These are phyloP conservation scores for Beta corolliflora DNA, from an alignment of 179 eudicot genomes.

Conservation along the genomic window DNA sequence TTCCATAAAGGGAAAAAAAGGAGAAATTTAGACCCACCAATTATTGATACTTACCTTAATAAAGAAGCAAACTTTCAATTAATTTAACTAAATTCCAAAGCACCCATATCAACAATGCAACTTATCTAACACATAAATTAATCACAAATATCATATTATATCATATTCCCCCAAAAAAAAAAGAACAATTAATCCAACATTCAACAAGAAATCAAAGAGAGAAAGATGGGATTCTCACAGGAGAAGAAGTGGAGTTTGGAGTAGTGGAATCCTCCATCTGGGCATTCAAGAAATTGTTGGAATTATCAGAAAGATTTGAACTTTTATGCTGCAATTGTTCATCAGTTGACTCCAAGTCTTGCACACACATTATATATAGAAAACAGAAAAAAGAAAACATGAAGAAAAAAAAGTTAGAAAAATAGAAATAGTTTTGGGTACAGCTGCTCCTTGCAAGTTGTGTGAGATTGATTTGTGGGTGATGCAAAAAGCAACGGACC, in stretches of 20 bases:
- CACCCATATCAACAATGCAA: slow-evolving; percentile 25
- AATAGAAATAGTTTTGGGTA: slow-evolving; percentile 5
- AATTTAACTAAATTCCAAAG: neutral
- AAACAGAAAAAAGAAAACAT: no score
- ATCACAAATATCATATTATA: no score
- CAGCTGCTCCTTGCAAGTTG: slow-evolving; percentile 35
- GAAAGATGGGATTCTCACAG: slow-evolving; percentile 44
- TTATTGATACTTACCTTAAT: slow-evolving; percentile 35
- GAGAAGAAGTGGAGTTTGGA: slow-evolving; percentile 37
- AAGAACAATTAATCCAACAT: neutral
- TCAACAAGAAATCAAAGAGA: neutral
- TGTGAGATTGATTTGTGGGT: slow-evolving; percentile 22
- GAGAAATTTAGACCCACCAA: slow-evolving; percentile 24
- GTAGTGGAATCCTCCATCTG: slow-evolving; percentile 47
- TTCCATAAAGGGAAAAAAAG: slow-evolving; percentile 19
- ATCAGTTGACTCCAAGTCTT: slow-evolving; percentile 55
- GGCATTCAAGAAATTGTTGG: slow-evolving; percentile 33
- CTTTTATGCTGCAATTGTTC: slow-evolving; percentile 25
- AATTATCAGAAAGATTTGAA: slow-evolving; percentile 6
- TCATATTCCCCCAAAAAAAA: no score
- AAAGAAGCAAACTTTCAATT: slow-evolving; percentile 37
- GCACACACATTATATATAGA: slow-evolving; percentile 50
- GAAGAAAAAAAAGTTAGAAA: no score
- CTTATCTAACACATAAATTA: neutral
- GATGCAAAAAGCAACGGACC: slow-evolving; percentile 29